Base-by-base conservation (phyloP, 345 rosid species). In the Salix caprea region DNA sequence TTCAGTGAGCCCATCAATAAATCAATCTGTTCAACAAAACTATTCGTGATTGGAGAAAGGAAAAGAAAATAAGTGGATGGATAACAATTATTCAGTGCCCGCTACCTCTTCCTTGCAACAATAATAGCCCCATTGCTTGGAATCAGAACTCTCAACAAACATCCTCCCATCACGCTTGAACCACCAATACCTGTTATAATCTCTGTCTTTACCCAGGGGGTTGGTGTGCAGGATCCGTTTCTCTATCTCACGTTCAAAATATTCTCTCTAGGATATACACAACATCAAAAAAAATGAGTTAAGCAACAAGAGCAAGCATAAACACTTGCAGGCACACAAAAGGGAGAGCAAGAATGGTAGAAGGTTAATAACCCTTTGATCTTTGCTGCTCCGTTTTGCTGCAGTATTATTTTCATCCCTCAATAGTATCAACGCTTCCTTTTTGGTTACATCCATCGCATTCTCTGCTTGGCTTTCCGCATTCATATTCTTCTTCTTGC, bases 121-220 rank as follows among this genome's bases (percentile, higher is more conserved):
- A 84, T 92, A 93, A 70, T 87, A 93, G 26, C 98, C 99, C 99
- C 98, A 93, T 76, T 80, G 83, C 85, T 89, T 82, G 76, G 85
- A 82, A 79, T 96, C 99, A 42, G 87, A 81, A 83, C 91, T 86
- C 87, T 96, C 99, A 72, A 96, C 83, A 85, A 96, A 96, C 79
- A 96, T 86, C 87, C 97, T 93, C 74, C 97, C 96, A 84, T 92
- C 96, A 69, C 89, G 90, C 71, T 85, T 89, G 86, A 93, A 91
- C 98, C 99, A 96, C 99, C 98, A 96, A 80, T 96, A 96, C 88
- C 90, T 88, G 79, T 87, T 90, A 75, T 90, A 89, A 71, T 92
- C 74, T 80, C 91, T 83, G 81, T 96, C 99, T 85, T 90, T 96
- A 80, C 98, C 99, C 78, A 96, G 77, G 5, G 95, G 71, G 75